Conservation (phyloP, 164 flowering plant genomes). For the Akebia trifoliata region DNA sequence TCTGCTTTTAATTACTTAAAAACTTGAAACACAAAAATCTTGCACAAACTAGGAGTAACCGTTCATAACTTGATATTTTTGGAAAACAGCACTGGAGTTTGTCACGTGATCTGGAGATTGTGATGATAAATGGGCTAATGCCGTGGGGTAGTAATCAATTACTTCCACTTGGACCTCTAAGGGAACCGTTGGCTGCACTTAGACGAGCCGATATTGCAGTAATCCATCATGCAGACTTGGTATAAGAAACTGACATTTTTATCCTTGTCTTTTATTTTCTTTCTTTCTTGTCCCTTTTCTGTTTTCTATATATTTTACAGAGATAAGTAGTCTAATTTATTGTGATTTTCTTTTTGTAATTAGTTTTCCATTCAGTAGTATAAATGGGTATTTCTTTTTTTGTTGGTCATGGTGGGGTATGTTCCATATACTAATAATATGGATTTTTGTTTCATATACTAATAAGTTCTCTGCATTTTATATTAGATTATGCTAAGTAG, state of each 20-base stretch:
- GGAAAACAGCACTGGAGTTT: constrained; percentile 66
- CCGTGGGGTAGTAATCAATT: constrained; percentile 71
- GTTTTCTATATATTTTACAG: not conserved
- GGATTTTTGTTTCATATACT: not conserved
- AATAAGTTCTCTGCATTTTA: not conserved
- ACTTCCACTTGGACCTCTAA: constrained; percentile 77
- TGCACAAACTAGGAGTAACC: not conserved
- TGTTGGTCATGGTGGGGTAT: too few relatives aligned
- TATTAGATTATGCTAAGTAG: not conserved
- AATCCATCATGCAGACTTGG: constrained; percentile 88
- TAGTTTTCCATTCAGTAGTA: too few relatives aligned
- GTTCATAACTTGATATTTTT: constrained; percentile 6
- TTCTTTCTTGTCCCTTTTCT: not conserved
- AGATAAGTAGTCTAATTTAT: not conserved
- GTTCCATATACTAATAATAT: too few relatives aligned
- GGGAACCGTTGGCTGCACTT: constrained; percentile 75
- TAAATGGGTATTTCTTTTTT: too few relatives aligned
- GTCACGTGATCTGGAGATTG: constrained; percentile 70
- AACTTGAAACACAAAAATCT: not conserved
- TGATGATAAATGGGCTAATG: constrained; percentile 77
- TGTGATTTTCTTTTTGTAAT: not conserved
- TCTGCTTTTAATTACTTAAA: not conserved
- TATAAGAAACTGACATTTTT: constrained; percentile 22
- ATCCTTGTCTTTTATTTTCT: not conserved
- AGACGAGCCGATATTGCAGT: constrained; percentile 62